Conservation (phyloP, 2,329 filamentous ascomycete species). For the Nemania diffusa region DNA sequence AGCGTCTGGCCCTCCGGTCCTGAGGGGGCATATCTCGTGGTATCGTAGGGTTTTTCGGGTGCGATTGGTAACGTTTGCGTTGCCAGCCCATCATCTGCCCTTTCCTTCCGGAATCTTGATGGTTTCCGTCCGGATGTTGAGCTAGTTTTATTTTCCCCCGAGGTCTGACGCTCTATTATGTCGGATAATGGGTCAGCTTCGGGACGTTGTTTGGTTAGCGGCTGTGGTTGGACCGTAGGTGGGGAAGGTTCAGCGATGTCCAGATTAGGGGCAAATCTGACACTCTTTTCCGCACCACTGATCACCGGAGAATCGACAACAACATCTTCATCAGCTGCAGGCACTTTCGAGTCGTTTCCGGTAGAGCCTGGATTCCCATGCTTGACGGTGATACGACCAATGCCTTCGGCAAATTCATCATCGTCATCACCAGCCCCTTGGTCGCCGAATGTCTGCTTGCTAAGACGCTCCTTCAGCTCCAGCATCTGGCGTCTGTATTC, state of each 20-base stretch:
- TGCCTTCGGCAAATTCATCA: slow-evolving; percentile 52
- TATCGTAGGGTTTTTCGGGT: slow-evolving; percentile 58
- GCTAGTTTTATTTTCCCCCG: slow-evolving; percentile 29
- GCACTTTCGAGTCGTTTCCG: slow-evolving; percentile 32
- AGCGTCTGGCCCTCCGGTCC: slow-evolving; percentile 67
- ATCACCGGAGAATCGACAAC: slow-evolving; percentile 4
- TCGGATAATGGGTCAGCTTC: slow-evolving; percentile 63
- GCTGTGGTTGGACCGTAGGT: slow-evolving; percentile 40
- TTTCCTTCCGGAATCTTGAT: slow-evolving; percentile 64
- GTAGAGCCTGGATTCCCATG: slow-evolving; percentile 39
- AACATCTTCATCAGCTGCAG: slow-evolving; percentile 36
- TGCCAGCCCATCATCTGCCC: slow-evolving; percentile 27
- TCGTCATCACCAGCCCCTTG: slow-evolving; percentile 52
- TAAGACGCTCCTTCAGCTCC: slow-evolving; percentile 80
- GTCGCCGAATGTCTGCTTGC: slow-evolving; percentile 51
- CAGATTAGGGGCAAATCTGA: slow-evolving; percentile 46
- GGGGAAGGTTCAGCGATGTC: slow-evolving; percentile 47
- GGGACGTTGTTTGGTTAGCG: slow-evolving; percentile 30
- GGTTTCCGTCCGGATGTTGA: slow-evolving; percentile 52
- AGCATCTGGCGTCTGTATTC: slow-evolving; percentile 86
- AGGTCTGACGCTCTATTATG: slow-evolving; percentile 58
- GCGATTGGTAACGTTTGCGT: slow-evolving; percentile 39
- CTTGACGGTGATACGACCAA: slow-evolving; percentile 52
- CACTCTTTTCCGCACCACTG: slow-evolving; percentile 43
- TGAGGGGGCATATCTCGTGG: slow-evolving; percentile 54